phyloP scores from a whole-genome alignment of 2,329 filamentous ascomycete genomes.

The Cryphonectria nitschkei region DNA sequence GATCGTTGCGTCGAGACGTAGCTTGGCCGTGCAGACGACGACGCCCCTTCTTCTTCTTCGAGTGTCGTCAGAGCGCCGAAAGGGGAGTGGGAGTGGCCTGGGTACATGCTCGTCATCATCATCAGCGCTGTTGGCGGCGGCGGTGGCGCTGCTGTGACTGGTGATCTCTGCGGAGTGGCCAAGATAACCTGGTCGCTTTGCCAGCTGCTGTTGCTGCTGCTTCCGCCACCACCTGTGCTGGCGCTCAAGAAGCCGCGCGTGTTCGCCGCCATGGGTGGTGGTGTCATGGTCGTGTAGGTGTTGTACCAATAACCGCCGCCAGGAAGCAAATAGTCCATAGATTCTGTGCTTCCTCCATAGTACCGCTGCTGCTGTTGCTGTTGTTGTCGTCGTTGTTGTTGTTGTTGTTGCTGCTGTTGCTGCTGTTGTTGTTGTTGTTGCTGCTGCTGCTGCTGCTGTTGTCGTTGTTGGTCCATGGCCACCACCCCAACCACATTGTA shows the following conservation, averaged over 20 bases:
- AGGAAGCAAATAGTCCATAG: not conserved
- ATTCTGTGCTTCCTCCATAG: not conserved
- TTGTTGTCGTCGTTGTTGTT: not conserved
- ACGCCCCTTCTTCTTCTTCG: not conserved
- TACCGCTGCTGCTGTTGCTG: not conserved
- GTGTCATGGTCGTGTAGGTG: not conserved
- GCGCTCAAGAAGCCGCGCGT: too few relatives aligned
- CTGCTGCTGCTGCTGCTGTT: not conserved
- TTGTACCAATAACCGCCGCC: not conserved
- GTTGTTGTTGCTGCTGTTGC: not conserved
- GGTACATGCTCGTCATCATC: not conserved
- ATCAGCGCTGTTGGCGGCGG: not conserved
- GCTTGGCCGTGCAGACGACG: not conserved
- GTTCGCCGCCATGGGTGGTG: not conserved
- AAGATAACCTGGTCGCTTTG: not conserved
- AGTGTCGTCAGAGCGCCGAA: not conserved
- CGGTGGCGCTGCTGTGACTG: not conserved
- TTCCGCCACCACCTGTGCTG: not conserved
- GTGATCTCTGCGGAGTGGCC: not conserved
- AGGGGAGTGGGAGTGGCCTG: not conserved
- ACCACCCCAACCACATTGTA: not conserved
- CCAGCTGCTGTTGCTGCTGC: conserved; percentile 1
- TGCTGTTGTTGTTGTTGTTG: not conserved
- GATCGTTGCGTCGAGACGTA: not conserved
- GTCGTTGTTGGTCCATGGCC: not conserved